Evolutionary conservation across 2,329 filamentous ascomycete genomes (phyloP).

Genomic region (Arachnomyces sp.): DNA sequence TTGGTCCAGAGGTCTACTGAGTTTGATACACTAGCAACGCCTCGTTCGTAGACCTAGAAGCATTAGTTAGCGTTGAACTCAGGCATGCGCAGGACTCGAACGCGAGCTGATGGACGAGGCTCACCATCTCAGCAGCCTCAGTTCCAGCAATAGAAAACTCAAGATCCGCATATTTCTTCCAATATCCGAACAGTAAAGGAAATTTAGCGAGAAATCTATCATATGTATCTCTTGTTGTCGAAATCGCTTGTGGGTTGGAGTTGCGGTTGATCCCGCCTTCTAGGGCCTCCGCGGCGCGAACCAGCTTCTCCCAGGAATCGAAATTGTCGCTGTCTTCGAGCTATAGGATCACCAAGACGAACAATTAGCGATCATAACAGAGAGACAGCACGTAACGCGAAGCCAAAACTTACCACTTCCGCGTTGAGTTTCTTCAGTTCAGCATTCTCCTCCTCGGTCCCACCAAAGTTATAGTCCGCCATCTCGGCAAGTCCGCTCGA

Average conservation of each 20-base stretch:
- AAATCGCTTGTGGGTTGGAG: conserved; percentile 87
- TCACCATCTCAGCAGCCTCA: conserved; percentile 92
- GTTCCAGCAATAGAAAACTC: conserved; percentile 96
- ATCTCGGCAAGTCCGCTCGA: conserved; percentile 35
- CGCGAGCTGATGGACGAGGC: conserved; percentile 20
- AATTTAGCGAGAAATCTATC: conserved; percentile 92
- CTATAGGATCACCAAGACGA: conserved; percentile 27
- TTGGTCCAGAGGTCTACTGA: conserved; percentile 96
- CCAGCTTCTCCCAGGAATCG: conserved; percentile 87
- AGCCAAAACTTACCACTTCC: conserved; percentile 58
- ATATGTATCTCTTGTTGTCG: conserved; percentile 77
- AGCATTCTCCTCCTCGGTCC: conserved; percentile 69
- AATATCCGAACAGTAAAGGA: conserved; percentile 92
- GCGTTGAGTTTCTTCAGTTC: conserved; percentile 71
- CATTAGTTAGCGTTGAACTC: conserved; percentile 1
- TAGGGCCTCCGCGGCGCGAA: conserved; percentile 70
- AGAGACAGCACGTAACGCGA: conserved; percentile 11
- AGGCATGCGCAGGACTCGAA: background rate
- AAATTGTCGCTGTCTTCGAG: conserved; percentile 76
- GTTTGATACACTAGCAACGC: conserved; percentile 82
- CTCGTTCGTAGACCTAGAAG: conserved; percentile 79
- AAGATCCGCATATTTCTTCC: conserved; percentile 98
- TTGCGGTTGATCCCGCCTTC: conserved; percentile 95
- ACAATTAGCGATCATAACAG: conserved; percentile 5
- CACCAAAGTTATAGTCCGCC: conserved; percentile 66